Evolutionary conservation across 2,329 filamentous ascomycete genomes (phyloP).

Genomic region (Pseudopithomyces maydicus): DNA sequence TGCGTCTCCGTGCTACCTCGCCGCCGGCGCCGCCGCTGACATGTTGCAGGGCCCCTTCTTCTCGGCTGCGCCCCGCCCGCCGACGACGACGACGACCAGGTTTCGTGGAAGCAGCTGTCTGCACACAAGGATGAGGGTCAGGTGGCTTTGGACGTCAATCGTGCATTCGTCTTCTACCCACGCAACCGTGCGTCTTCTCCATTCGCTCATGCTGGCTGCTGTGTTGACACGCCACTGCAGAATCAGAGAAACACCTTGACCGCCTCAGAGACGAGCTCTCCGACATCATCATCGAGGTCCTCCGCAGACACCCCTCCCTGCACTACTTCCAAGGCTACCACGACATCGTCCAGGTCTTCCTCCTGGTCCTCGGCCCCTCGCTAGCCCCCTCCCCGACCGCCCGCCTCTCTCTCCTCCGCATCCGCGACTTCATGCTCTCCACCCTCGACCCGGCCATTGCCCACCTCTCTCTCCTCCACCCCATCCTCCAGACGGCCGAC

Average conservation of each 20-base stretch:
- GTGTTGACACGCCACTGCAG: slow-evolving; percentile 55
- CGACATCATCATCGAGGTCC: slow-evolving; percentile 76
- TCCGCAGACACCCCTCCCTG: slow-evolving; percentile 80
- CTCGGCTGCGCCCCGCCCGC: slow-evolving; percentile 42
- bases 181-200: slow-evolving; percentile 61
- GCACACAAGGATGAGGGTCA: slow-evolving; percentile 88
- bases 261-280: slow-evolving; percentile 77
- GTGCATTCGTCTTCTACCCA: slow-evolving; percentile 98
- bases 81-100: slow-evolving; percentile 19
- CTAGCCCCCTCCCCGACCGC: slow-evolving; percentile 68
- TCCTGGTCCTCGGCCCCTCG: slow-evolving; percentile 76
- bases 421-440: slow-evolving; percentile 97
- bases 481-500: slow-evolving; percentile 76
- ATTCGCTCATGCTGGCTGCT: neutral
- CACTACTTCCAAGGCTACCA: slow-evolving; percentile 99
- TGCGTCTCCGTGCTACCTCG: slow-evolving; percentile 54
- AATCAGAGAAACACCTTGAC: slow-evolving; percentile 70
- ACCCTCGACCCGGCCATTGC: slow-evolving; percentile 78
- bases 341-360: slow-evolving; percentile 94
- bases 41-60: slow-evolving; percentile 65
- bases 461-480: slow-evolving; percentile 86
- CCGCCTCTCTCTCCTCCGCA: slow-evolving; percentile 85
- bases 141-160: slow-evolving; percentile 87
- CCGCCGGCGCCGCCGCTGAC: slow-evolving; percentile 20
- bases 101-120: slow-evolving; percentile 66